Conservation (phyloP, 129 eudicot species). For the Centaurea solstitialis region DNA sequence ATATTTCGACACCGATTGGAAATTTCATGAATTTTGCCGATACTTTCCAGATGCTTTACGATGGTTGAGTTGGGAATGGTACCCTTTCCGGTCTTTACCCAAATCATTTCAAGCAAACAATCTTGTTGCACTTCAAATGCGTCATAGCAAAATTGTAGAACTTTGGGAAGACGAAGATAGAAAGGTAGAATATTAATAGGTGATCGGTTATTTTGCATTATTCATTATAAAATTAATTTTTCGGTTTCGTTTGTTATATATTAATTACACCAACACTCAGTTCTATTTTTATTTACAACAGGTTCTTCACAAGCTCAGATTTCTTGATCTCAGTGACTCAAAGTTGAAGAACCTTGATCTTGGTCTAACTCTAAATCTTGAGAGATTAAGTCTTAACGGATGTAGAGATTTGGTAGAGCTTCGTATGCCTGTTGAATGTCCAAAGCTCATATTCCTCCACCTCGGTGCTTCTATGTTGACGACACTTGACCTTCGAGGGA, state of each 20-base stretch:
- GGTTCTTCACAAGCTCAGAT: background rate
- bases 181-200: conserved; percentile 7
- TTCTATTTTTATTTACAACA: no score
- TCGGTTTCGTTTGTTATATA: background rate
- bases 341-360: background rate
- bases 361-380: background rate
- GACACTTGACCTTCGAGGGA: no score
- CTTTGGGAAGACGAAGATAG: background rate
- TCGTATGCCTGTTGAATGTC: background rate
- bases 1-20: background rate
- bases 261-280: background rate
- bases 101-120: conserved; percentile 1
- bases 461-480: no score
- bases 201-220: background rate
- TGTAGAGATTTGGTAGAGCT: background rate
- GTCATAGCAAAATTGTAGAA: background rate
- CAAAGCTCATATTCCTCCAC: no score
- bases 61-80: background rate
- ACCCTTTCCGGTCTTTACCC: conserved; percentile 4
- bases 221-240: background rate
- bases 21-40: background rate
- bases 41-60: conserved; percentile 1
- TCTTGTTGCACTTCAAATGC: background rate
- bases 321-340: background rate
- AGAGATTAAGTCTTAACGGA: no score